Percentiles rank a stretch among this genome's conserved stretches.
These are phyloP conservation scores for Toxicodendron radicans DNA, from an alignment of 345 rosid species.

Conservation along the genomic window DNA sequence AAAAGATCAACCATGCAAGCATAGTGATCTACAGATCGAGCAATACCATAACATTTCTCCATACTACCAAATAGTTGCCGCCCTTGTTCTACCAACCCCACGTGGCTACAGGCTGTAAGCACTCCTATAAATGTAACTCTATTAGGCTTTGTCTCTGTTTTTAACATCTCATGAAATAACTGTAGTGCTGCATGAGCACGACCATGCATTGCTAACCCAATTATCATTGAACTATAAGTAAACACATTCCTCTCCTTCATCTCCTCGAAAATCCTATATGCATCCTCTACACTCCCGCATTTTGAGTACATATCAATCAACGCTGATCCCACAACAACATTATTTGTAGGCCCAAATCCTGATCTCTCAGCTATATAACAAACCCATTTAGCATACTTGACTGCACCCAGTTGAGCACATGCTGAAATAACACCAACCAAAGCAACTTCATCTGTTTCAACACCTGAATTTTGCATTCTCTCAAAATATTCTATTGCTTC, in stretches of 20 bases:
- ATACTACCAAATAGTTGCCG: conserved; percentile 53
- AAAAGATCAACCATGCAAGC: conserved; percentile 84
- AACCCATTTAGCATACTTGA: conserved; percentile 54
- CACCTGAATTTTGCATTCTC: conserved; percentile 57
- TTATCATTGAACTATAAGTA: conserved; percentile 81
- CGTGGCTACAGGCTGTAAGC: conserved; percentile 77
- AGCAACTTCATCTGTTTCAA: conserved; percentile 52
- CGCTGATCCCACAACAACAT: conserved; percentile 71
- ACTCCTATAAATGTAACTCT: conserved; percentile 70
- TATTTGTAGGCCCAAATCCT: conserved; percentile 33
- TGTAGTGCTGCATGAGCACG: conserved; percentile 58
- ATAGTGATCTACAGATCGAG: conserved; percentile 62
- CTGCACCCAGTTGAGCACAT: conserved; percentile 71
- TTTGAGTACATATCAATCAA: conserved; percentile 86
- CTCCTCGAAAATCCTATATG: conserved; percentile 51
- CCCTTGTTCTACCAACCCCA: conserved; percentile 65
- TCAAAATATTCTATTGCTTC: conserved; percentile 61
- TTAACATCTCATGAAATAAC: conserved; percentile 63
- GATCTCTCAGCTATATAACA: conserved; percentile 37
- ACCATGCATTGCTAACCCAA: conserved; percentile 81
- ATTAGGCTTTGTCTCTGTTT: conserved; percentile 58
- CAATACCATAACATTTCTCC: conserved; percentile 49
- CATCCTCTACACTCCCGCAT: conserved; percentile 70
- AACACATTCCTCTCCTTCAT: conserved; percentile 65
- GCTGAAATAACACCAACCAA: conserved; percentile 72